Percentiles rank a stretch among this genome's conserved stretches.
phyloP scores from a whole-genome alignment of 2,329 filamentous ascomycete species.

The Lachnellula occidentalis region DNA sequence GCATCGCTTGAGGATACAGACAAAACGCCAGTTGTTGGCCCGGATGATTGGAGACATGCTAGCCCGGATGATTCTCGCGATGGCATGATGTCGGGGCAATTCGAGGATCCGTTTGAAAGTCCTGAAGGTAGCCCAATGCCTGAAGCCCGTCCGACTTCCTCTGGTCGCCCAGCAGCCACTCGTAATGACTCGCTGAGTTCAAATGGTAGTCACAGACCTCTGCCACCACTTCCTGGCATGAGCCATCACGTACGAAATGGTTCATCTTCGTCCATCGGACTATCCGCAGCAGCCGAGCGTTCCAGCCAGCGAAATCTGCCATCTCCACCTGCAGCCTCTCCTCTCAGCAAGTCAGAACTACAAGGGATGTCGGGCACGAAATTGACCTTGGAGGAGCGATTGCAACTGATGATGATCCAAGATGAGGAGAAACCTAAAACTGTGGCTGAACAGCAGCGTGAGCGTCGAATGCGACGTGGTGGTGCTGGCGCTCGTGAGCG shows the following conservation, averaged over 20 bases:
- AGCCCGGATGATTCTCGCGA: constrained; percentile 38
- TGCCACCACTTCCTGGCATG: constrained; percentile 77
- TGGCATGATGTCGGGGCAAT: constrained; percentile 21
- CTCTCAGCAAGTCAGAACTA: constrained; percentile 69
- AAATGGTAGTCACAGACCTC: constrained; percentile 74
- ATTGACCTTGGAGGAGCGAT: constrained; percentile 79
- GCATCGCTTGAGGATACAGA: constrained; percentile 91
- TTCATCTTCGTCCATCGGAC: constrained; percentile 54
- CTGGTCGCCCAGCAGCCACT: constrained; percentile 47
- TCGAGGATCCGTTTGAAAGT: constrained; percentile 62
- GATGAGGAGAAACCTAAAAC: constrained; percentile 54
- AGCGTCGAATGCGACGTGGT: constrained; percentile 62
- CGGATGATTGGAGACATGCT: constrained; percentile 89
- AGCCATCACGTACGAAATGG: constrained; percentile 36
- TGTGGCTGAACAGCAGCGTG: constrained; percentile 60
- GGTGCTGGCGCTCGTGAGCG: constrained; percentile 40
- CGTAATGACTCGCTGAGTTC: constrained; percentile 71
- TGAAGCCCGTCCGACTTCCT: constrained; percentile 35
- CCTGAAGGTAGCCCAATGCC: constrained; percentile 62
- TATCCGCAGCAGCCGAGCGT: constrained; percentile 67
- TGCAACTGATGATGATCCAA: constrained; percentile 84
- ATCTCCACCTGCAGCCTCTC: constrained; percentile 62
- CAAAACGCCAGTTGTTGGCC: constrained; percentile 96
- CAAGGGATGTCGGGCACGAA: constrained; percentile 67
- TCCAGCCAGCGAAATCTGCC: constrained; percentile 67